Conservation (phyloP, 768 basidiomycete genomes). For the Amanita phalloides region DNA sequence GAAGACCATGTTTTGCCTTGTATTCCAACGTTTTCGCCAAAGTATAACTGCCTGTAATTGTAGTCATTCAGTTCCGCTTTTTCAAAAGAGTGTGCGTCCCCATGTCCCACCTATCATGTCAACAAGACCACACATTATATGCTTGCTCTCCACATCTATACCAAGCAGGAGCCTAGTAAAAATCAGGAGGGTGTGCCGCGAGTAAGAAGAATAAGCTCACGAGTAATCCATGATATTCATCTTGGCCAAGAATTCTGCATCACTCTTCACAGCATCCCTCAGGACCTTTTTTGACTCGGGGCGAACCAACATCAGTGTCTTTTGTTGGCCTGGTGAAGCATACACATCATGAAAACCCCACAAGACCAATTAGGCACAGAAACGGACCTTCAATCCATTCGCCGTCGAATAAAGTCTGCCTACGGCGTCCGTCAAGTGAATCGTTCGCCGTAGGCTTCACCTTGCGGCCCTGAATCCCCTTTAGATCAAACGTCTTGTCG, state of each 20-base stretch:
- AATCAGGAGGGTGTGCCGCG: not conserved
- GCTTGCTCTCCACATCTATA: conserved; percentile 52
- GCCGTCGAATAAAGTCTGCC: conserved; percentile 64
- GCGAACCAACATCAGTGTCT: conserved; percentile 50
- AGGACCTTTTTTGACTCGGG: conserved; percentile 69
- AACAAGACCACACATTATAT: conserved; percentile 71
- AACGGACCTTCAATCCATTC: conserved; percentile 74
- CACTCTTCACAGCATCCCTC: conserved; percentile 53
- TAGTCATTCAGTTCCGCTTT: not conserved
- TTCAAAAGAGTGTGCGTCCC: not conserved
- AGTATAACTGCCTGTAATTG: conserved; percentile 63
- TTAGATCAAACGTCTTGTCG: conserved; percentile 67
- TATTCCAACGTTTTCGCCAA: conserved; percentile 83
- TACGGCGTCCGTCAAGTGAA: conserved; percentile 21
- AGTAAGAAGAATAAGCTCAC: conserved; percentile 27
- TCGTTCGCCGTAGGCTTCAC: conserved; percentile 37
- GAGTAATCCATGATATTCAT: conserved; percentile 88
- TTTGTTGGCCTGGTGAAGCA: conserved; percentile 43
- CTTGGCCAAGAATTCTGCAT: conserved; percentile 63
- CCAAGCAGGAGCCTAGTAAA: conserved; percentile 56
- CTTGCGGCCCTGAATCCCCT: conserved; percentile 73
- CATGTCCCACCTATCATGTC: conserved; percentile 61
- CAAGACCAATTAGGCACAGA: not conserved
- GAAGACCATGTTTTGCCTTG: conserved; percentile 71
- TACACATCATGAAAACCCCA: not conserved